phyloP scores from a whole-genome alignment of 805 yeast genomes.

The Starmerella roubikii region DNA sequence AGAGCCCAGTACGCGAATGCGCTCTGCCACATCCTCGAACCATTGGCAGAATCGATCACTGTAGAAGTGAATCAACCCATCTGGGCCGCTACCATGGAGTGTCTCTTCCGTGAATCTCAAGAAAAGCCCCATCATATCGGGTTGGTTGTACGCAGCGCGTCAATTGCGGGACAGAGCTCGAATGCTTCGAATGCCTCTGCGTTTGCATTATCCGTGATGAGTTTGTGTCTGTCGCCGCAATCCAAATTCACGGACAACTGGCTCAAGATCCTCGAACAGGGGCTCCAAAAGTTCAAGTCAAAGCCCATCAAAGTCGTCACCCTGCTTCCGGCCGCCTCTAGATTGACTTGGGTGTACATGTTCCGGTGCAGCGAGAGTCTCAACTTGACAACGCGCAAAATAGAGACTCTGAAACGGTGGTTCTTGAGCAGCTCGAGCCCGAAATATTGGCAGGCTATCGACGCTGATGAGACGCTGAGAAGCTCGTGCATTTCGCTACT shows the following conservation, averaged over 20 bases:
- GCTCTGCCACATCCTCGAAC: conserved; percentile 55
- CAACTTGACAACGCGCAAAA: conserved; percentile 69
- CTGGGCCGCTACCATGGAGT: conserved; percentile 72
- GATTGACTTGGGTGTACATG: conserved; percentile 81
- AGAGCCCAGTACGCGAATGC: conserved; percentile 77
- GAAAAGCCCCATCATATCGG: conserved; percentile 6
- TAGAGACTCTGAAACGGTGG: conserved; percentile 48
- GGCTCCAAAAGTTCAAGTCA: conserved; percentile 48
- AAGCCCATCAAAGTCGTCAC: conserved; percentile 37
- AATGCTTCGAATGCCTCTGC: conserved; percentile 24
- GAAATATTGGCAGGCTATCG: conserved; percentile 47
- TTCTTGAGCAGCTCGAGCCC: conserved; percentile 40
- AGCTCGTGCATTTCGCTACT: conserved; percentile 58
- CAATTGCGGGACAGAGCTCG: not conserved
- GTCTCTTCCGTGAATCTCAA: conserved; percentile 32
- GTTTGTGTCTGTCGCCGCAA: conserved; percentile 67
- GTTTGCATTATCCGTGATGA: conserved; percentile 53
- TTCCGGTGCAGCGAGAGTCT: conserved; percentile 78
- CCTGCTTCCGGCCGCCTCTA: conserved; percentile 49
- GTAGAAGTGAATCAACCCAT: conserved; percentile 94
- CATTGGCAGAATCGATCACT: conserved; percentile 71
- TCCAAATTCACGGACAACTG: conserved; percentile 61
- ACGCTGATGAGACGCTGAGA: conserved; percentile 28
- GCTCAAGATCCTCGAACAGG: conserved; percentile 53
- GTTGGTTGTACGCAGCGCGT: conserved; percentile 6